These are phyloP conservation scores for Taphrina deformans DNA, from an alignment of 1,139 yeast genomes.

Conservation along the genomic window DNA sequence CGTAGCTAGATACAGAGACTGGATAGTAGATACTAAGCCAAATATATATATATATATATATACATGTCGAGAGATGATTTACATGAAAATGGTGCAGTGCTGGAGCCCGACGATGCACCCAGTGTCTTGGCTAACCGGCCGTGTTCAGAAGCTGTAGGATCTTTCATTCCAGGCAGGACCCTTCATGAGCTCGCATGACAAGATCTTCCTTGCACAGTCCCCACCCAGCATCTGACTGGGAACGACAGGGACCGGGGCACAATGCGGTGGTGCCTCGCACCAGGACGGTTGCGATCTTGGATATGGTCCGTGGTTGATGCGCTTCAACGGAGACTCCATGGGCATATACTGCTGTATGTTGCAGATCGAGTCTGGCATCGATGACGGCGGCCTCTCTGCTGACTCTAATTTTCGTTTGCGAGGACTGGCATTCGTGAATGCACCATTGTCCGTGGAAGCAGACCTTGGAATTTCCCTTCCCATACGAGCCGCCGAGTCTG, in stretches of 20 bases:
- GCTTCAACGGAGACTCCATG: not conserved
- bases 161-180: not conserved
- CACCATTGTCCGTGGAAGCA: not conserved
- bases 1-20: no score
- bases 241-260: not conserved
- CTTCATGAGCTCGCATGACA: not conserved
- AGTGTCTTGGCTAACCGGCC: no score
- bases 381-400: not conserved
- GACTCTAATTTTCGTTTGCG: not conserved
- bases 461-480: no score
- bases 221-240: not conserved
- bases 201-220: not conserved
- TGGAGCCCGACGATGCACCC: no score
- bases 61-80: no score
- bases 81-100: no score
- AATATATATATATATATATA: no score
- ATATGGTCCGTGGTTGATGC: not conserved
- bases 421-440: not conserved
- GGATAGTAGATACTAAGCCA: no score
- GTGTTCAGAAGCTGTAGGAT: not conserved
- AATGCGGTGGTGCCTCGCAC: not conserved
- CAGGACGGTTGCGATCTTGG: conserved; percentile 1
- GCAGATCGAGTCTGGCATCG: not conserved
- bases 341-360: conserved; percentile 1
- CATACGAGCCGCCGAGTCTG: not conserved